Conservation (phyloP, 768 basidiomycete genomes). For the Pleurotus citrinopileatus region DNA sequence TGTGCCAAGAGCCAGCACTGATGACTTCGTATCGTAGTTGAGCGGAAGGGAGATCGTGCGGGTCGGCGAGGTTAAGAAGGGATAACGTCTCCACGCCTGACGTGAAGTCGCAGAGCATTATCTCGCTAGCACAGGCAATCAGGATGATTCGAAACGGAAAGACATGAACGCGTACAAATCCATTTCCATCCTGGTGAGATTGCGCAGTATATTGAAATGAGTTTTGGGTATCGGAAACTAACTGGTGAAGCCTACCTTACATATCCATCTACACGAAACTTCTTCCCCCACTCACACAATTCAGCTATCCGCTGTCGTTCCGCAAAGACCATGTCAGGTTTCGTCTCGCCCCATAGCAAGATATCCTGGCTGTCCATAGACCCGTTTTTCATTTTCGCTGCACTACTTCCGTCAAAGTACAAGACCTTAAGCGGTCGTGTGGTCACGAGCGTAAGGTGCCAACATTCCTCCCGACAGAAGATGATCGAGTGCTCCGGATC, state of each 20-base stretch:
- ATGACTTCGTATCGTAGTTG: constrained; percentile 16
- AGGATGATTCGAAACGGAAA: background rate
- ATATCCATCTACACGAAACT: constrained; percentile 41
- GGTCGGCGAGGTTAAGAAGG: constrained; percentile 29
- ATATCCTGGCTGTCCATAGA: constrained; percentile 47
- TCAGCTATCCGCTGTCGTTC: constrained; percentile 34
- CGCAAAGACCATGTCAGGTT: constrained; percentile 18
- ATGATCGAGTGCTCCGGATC: constrained; percentile 23
- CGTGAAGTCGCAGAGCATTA: constrained; percentile 47
- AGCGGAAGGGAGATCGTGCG: constrained; percentile 6
- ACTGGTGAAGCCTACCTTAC: constrained; percentile 40
- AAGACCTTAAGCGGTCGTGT: constrained; percentile 40
- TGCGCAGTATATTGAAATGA: background rate
- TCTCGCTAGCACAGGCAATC: constrained; percentile 30
- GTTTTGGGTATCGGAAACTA: constrained; percentile 17
- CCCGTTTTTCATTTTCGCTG: constrained; percentile 37
- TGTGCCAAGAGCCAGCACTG: constrained; percentile 38
- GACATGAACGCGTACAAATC: constrained; percentile 36
- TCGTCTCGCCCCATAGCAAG: constrained; percentile 35
- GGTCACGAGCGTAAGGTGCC: constrained; percentile 37
- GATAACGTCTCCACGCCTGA: constrained; percentile 36
- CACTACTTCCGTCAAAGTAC: constrained; percentile 54
- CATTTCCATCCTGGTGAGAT: constrained; percentile 51
- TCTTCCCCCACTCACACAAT: constrained; percentile 43
- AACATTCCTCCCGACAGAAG: constrained; percentile 36